Evolutionary conservation across 2,329 filamentous ascomycete genomes (phyloP).

Genomic region (Penicillium aurantiogriseum): DNA sequence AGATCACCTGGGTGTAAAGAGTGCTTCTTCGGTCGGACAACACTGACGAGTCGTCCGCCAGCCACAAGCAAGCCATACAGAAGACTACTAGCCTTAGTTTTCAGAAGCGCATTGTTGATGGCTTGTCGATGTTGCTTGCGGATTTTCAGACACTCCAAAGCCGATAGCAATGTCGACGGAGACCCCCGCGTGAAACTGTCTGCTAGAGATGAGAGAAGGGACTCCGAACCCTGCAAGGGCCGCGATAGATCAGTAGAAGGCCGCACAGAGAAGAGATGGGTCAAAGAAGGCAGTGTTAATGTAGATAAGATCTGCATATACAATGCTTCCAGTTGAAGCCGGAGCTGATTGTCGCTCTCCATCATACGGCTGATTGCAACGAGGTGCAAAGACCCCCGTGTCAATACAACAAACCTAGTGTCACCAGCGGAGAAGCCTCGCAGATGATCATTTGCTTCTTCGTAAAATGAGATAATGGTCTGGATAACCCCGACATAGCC

Average conservation of each 20-base stretch:
- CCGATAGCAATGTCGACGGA: constrained; percentile 80
- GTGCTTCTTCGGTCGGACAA: constrained; percentile 89
- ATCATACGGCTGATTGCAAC: constrained; percentile 87
- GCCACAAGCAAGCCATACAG: constrained; percentile 93
- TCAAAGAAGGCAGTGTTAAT: constrained; percentile 81
- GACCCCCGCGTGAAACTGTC: constrained; percentile 95
- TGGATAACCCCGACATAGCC: constrained; percentile 93
- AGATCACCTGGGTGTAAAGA: constrained; percentile 93
- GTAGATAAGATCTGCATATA: constrained; percentile 99
- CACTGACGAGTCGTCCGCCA: constrained; percentile 87
- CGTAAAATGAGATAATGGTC: constrained; percentile 96
- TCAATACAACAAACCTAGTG: constrained; percentile 80
- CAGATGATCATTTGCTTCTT: constrained; percentile 73
- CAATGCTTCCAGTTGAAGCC: constrained; percentile 82
- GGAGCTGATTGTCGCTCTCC: constrained; percentile 88
- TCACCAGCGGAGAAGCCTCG: constrained; percentile 83
- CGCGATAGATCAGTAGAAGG: constrained; percentile 92
- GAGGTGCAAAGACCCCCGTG: constrained; percentile 84
- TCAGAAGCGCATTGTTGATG: constrained; percentile 86
- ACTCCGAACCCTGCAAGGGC: constrained; percentile 87
- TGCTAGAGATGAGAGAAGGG: constrained; percentile 82
- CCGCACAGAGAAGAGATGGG: constrained; percentile 80
- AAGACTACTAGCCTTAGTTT: constrained; percentile 70
- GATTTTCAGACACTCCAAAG: constrained; percentile 88
- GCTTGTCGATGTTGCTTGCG: constrained; percentile 80